A percentile compares a stretch with the other conserved stretches of the same genome.
phyloP scores from a whole-genome alignment of 2,329 filamentous ascomycete species.

The Cladosporium sp. region DNA sequence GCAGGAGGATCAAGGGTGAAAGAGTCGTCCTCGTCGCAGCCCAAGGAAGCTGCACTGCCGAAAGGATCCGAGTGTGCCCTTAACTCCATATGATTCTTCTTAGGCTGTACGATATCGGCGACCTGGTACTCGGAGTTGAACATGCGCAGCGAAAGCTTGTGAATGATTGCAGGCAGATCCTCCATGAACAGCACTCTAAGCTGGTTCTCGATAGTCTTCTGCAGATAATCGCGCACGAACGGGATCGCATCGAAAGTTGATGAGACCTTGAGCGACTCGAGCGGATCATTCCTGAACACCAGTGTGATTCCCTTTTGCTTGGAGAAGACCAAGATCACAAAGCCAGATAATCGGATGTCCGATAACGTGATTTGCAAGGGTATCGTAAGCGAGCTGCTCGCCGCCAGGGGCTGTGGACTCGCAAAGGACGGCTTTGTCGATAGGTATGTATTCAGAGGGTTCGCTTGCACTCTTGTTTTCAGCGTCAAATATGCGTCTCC shows the following conservation, averaged over 20 bases:
- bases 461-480: conserved; percentile 94
- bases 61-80: conserved; percentile 35
- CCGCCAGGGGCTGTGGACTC: conserved; percentile 87
- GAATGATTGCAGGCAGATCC: conserved; percentile 93
- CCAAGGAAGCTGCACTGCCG: conserved; percentile 60
- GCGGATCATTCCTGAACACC: conserved; percentile 95
- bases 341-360: conserved; percentile 91
- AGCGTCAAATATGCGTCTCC: conserved; percentile 94
- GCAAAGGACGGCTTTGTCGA: conserved; percentile 89
- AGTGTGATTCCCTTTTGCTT: conserved; percentile 95
- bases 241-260: conserved; percentile 99
- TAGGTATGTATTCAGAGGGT: conserved; percentile 93
- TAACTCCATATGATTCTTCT: conserved; percentile 45
- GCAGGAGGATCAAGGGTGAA: conserved; percentile 76
- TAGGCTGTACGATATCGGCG: conserved; percentile 36
- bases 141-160: conserved; percentile 81
- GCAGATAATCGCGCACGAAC: conserved; percentile 94
- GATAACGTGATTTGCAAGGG: conserved; percentile 96
- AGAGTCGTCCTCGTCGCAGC: conserved; percentile 70
- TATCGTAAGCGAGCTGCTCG: conserved; percentile 88
- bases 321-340: conserved; percentile 96
- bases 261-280: conserved; percentile 96
- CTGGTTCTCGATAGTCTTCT: conserved; percentile 93
- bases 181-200: conserved; percentile 95
- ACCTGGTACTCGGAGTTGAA: conserved; percentile 80